Evolutionary conservation across 371 early-diverging fungal species (phyloP), one percentile per base, ranked within the genome.

Genomic region (Zychaea mexicana): DNA sequence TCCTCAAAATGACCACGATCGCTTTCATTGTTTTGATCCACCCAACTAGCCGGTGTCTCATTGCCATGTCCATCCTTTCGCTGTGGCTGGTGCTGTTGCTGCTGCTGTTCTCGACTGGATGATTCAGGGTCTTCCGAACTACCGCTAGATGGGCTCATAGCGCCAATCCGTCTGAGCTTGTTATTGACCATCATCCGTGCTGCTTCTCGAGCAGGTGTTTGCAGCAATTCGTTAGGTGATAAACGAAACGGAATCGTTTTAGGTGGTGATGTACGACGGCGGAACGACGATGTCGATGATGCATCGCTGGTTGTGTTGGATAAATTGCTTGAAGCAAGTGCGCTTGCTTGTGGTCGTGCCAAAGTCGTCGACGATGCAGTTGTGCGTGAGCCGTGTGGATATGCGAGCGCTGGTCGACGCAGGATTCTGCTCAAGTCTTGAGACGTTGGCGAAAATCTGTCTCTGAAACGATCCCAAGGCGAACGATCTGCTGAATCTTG

Each of bases 171-270:
- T 22, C 58, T 31, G 17, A 81, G n/a, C 6, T 65, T 46, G 58
- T 73, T 69, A 6, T 76, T 70, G 10, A 71, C 65, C 19, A 81
- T 60, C 28, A 74, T 67, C 21, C 52, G 62, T 2, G 74, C 74
- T 19, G 75, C 77, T 52, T 78, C 73, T 26, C 70, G 68, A 9
- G 71, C 67, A 1, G 82, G 82, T 15, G 82, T 79, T 17, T 62
- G 60, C 7, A 67, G 38, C 38, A 78, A 52, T 8, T 57, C 57
- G 0, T 60, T 59, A 5, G 68, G 65, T 28, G 78, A 56, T 5
- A 63, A 22, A 1, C 67, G 64, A 68, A 76, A 79, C n/a, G 75
- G 74, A 15, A 77, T 66, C 0, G 74, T 82, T 28, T 68, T 72
- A 19, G 82, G 82, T 27, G 82, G 79, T 15, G 82, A 81, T 0